A percentile compares a stretch with the other conserved stretches of the same genome.
These are phyloP conservation scores for Sporopachydermia cereana DNA, from an alignment of 1,139 yeast genomes.

Conservation along the genomic window DNA sequence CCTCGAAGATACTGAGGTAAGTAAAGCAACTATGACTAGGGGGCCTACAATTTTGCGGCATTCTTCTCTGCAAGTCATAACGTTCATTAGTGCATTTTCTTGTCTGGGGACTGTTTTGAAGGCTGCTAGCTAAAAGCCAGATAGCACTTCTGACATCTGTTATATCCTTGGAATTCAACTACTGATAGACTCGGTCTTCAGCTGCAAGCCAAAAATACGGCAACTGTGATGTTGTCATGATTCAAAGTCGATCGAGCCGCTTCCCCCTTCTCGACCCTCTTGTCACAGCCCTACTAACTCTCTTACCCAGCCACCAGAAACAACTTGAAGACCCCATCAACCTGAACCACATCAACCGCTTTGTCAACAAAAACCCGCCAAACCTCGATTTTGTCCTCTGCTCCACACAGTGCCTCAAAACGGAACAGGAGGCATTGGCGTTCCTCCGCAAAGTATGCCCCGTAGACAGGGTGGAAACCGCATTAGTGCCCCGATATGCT, in stretches of 20 bases:
- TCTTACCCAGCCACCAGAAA: constrained; percentile 16
- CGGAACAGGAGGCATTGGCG: constrained; percentile 13
- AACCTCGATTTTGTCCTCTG: constrained; percentile 15
- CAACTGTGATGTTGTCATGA: constrained; percentile 9
- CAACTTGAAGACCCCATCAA: constrained; percentile 26
- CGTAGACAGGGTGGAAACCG: constrained; percentile 18
- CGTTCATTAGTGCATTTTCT: no score
- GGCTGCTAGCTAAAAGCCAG: no score
- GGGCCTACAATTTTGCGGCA: no score
- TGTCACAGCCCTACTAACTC: constrained; percentile 13
- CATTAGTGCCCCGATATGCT: constrained; percentile 36
- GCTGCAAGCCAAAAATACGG: no score
- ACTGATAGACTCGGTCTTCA: no score
- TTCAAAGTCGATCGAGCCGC: constrained; percentile 25
- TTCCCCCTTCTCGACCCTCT: no score
- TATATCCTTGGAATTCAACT: no score
- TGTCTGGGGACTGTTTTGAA: no score
- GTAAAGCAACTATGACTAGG: no score
- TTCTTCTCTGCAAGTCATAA: no score
- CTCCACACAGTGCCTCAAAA: constrained; percentile 16
- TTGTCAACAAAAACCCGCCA: constrained; percentile 10
- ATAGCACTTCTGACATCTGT: no score
- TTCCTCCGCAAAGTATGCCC: constrained; percentile 15
- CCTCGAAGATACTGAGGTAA: constrained; percentile 26
- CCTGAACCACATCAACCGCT: constrained; percentile 33